phyloP scores from a whole-genome alignment of 2,329 filamentous ascomycete species.

The Aspergillus cejpii region DNA sequence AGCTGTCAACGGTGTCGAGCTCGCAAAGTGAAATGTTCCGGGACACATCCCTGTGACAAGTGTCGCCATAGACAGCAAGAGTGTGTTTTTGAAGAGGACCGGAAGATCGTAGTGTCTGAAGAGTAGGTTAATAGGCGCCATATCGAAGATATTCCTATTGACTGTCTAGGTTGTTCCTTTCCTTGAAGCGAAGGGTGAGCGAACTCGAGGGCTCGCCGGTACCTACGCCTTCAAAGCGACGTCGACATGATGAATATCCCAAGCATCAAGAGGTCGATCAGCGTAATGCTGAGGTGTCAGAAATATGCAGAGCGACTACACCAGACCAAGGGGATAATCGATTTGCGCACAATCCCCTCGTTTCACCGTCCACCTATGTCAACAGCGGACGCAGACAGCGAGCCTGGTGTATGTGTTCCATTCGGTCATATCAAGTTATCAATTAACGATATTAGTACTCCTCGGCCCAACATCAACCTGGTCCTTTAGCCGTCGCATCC shows the following conservation, averaged over 20 bases:
- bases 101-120: conserved; percentile 42
- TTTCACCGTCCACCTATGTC: conserved; percentile 29
- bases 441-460: conserved; percentile 39
- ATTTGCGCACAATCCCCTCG: conserved; percentile 17
- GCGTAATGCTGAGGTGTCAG: background rate
- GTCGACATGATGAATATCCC: too few relatives aligned
- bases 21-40: conserved; percentile 38
- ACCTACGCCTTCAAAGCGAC: background rate
- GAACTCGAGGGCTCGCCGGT: conserved; percentile 9
- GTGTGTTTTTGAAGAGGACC: conserved; percentile 37
- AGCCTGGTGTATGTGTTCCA: conserved; percentile 11
- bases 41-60: conserved; percentile 32
- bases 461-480: conserved; percentile 51
- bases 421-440: too few relatives aligned
- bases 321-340: conserved; percentile 20
- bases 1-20: conserved; percentile 37
- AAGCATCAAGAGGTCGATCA: too few relatives aligned
- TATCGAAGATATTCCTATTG: background rate
- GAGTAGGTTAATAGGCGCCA: conserved; percentile 22
- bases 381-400: conserved; percentile 8
- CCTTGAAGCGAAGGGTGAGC: conserved; percentile 14
- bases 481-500: conserved; percentile 47
- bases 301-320: conserved; percentile 1
- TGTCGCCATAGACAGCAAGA: conserved; percentile 33
- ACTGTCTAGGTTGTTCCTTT: conserved; percentile 12